Conservation (phyloP, 441 rosid species). For the Gossypium gossypioides region DNA sequence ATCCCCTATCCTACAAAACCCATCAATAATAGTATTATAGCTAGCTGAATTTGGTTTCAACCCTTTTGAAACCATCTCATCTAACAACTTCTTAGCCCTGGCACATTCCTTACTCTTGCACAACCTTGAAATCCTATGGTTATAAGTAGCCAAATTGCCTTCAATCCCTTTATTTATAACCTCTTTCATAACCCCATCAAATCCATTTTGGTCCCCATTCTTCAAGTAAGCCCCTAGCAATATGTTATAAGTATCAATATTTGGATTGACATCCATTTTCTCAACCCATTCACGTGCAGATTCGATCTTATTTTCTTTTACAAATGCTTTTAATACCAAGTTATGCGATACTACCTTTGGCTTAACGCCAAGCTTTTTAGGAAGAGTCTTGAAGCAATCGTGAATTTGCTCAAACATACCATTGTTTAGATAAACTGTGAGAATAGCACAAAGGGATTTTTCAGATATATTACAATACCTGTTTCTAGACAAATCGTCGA, state of each 20-base stretch:
- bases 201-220: conserved; percentile 4
- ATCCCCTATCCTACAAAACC: conserved; percentile 20
- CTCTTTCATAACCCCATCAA: conserved; percentile 20
- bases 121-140: conserved; percentile 17
- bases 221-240: conserved; percentile 18
- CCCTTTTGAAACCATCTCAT: conserved; percentile 20
- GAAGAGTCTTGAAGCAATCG: conserved; percentile 12
- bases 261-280: conserved; percentile 20
- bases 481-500: conserved; percentile 9
- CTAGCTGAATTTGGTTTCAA: conserved; percentile 17
- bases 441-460: conserved; percentile 25
- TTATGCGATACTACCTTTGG: conserved; percentile 19
- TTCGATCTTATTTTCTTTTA: conserved; percentile 12
- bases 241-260: conserved; percentile 16
- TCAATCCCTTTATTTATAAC: conserved; percentile 19
- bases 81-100: conserved; percentile 20
- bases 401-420: conserved; percentile 13
- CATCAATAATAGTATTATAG: conserved; percentile 18
- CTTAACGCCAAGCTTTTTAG: conserved; percentile 14
- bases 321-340: conserved; percentile 22
- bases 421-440: conserved; percentile 20
- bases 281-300: conserved; percentile 19
- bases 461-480: conserved; percentile 17
- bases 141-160: conserved; percentile 14
- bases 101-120: conserved; percentile 21